Conservation (phyloP, 2,329 filamentous ascomycete genomes). For the Xylaria sp. region DNA sequence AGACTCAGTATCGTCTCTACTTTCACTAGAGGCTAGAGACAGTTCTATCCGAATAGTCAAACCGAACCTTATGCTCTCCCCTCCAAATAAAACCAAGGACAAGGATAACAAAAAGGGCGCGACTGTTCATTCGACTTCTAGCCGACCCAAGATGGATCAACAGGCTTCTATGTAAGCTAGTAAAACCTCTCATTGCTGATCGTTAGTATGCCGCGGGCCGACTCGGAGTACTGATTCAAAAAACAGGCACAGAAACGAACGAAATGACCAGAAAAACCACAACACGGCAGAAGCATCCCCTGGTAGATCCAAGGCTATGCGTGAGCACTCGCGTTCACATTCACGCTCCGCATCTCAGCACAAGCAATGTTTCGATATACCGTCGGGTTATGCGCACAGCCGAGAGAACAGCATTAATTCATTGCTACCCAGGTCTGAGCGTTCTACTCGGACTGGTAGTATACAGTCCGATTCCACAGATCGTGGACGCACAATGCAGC, state of each 20-base stretch:
- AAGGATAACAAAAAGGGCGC: slow-evolving; percentile 9
- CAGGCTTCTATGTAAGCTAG: slow-evolving; percentile 28
- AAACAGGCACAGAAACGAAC: slow-evolving; percentile 22
- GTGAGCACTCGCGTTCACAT: slow-evolving; percentile 16
- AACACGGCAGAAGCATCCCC: background rate
- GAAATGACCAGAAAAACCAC: slow-evolving; percentile 8
- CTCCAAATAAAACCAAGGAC: slow-evolving; percentile 8
- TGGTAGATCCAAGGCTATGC: slow-evolving; percentile 3
- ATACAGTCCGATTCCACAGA: slow-evolving; percentile 9
- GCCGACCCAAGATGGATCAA: background rate
- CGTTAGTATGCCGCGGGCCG: background rate
- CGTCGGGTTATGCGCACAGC: background rate
- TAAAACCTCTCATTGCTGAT: background rate
- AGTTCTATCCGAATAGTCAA: slow-evolving; percentile 35
- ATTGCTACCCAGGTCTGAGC: background rate
- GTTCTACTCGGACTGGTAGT: background rate
- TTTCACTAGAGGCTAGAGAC: slow-evolving; percentile 15
- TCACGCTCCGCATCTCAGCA: slow-evolving; percentile 15
- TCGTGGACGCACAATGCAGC: slow-evolving; percentile 33
- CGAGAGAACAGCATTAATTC: background rate
- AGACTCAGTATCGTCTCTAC: slow-evolving; percentile 10
- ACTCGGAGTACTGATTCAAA: slow-evolving; percentile 3
- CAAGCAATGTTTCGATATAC: slow-evolving; percentile 2
- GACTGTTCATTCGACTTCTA: background rate
- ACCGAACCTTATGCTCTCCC: slow-evolving; percentile 28